These are phyloP conservation scores for Viridothelium virens DNA, from an alignment of 495 filamentous ascomycete genomes.

Conservation along the genomic window DNA sequence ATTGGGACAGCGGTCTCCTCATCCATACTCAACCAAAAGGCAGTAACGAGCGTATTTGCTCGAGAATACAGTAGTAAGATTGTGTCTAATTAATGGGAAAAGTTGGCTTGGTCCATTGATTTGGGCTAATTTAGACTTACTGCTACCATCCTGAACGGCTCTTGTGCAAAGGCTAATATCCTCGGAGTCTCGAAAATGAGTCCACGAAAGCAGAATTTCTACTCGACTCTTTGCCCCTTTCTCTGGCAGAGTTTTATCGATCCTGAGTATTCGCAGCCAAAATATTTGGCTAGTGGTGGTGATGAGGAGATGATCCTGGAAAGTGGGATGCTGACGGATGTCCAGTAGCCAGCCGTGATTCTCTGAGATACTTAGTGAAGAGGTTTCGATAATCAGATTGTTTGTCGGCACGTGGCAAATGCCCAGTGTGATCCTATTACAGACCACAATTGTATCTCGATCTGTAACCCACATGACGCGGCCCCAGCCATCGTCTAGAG, in stretches of 20 bases:
- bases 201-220: slow-evolving; percentile 11
- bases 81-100: slow-evolving; percentile 15
- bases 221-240: not conserved
- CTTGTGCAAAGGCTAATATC: slow-evolving; percentile 20
- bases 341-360: slow-evolving; percentile 33
- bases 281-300: slow-evolving; percentile 30
- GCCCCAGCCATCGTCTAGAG: slow-evolving; percentile 35
- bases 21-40: slow-evolving; percentile 22
- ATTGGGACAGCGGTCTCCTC: not conserved
- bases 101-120: not conserved
- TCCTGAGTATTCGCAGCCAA: slow-evolving; percentile 19
- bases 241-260: not conserved
- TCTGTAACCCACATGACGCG: slow-evolving; percentile 33
- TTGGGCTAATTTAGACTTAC: slow-evolving; percentile 15
- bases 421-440: slow-evolving; percentile 25
- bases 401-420: slow-evolving; percentile 26
- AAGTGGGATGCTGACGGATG: slow-evolving; percentile 23
- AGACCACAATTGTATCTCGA: slow-evolving; percentile 31
- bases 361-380: slow-evolving; percentile 15
- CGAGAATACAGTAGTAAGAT: slow-evolving; percentile 26
- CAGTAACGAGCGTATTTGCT: slow-evolving; percentile 26
- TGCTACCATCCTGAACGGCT: slow-evolving; percentile 25
- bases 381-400: slow-evolving; percentile 14
- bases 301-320: slow-evolving; percentile 29
- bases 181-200: slow-evolving; percentile 40